Evolutionary conservation across 768 basidiomycete genomes (phyloP).

Genomic region (Mycena galopus): DNA sequence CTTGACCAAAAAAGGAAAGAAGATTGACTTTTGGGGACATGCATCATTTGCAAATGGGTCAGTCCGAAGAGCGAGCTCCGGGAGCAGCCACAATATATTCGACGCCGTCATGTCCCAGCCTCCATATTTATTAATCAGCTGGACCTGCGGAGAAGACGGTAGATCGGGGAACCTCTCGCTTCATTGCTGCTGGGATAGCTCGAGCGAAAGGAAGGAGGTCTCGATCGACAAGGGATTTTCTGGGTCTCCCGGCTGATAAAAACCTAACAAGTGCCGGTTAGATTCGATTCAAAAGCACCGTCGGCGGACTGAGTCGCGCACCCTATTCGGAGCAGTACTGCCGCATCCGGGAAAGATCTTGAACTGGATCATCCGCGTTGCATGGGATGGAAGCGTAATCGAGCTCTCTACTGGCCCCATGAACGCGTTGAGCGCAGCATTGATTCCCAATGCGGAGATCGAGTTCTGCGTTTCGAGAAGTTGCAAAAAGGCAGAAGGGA

Average conservation of each 20-base stretch:
- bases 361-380: conserved; percentile 55
- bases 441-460: conserved; percentile 50
- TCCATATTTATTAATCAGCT: conserved; percentile 63
- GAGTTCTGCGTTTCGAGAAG: conserved; percentile 59
- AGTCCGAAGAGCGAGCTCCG: conserved; percentile 58
- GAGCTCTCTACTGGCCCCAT: conserved; percentile 57
- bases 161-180: conserved; percentile 55
- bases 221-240: conserved; percentile 61
- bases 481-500: conserved; percentile 64
- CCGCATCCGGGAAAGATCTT: conserved; percentile 64
- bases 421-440: conserved; percentile 55
- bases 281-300: background rate
- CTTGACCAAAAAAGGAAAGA: too few relatives aligned
- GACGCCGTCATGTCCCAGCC: conserved; percentile 66
- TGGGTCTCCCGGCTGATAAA: conserved; percentile 63
- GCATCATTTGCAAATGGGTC: conserved; percentile 62
- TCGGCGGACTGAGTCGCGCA: conserved; percentile 30
- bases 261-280: conserved; percentile 44
- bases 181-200: conserved; percentile 60
- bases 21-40: too few relatives aligned
- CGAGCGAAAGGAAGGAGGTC: conserved; percentile 60
- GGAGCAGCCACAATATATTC: conserved; percentile 58
- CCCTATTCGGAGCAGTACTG: conserved; percentile 68
- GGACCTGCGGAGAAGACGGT: conserved; percentile 56
- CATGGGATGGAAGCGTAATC: conserved; percentile 61